Base-by-base conservation (phyloP, 148 eudicot genomes). In the Salicornia ramosissima region DNA sequence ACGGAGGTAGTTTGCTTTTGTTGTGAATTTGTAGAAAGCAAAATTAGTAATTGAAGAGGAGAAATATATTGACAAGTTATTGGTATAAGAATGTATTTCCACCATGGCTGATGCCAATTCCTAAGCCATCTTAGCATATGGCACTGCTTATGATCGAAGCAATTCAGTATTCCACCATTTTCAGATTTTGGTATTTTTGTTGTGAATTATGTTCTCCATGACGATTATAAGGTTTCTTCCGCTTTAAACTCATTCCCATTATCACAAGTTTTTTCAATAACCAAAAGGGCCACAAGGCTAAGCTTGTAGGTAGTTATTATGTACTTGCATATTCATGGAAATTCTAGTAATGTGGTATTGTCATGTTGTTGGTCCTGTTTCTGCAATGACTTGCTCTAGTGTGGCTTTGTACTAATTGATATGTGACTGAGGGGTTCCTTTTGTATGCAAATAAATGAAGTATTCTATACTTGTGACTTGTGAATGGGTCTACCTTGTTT, bases 11-110 rank as follows among this genome's bases (percentile, higher is more conserved):
- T 70, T 25, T 70, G 43, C 65, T 57, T 69, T 29, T 59, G 58
- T 22, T 45, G 33, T 71, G 57, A 45, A 25, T 61, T 71, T 71
- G 67, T 71, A 49, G 24, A 39, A 33, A 71, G 45, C 67, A 61
- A 61, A 40, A 49, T 9, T 71, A 15, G 55, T 22, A 8, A 36
- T 50, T 31, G 74, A 71, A 49, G 21, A 49, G 22, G 59, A 60
- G 59, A 22, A 49, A 49, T 33, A 47, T 39, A 26, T 1, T 71
- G 49, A 45, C 33, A 61, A 61, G 10, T 25, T 19, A 19, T 45
- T 71, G 34, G 30, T 33, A 47, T 33, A 24, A 22, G 57, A 36
- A 69, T 56, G 72, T 69, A 10, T 40, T 39, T 56, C 63, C 72
- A 40, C 72, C 49, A 13, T 45, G 49, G 40, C 40, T 8, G 8